Evolutionary conservation across 1,139 yeast species (phyloP).

Genomic region (Kurtzmaniella natalensis): DNA sequence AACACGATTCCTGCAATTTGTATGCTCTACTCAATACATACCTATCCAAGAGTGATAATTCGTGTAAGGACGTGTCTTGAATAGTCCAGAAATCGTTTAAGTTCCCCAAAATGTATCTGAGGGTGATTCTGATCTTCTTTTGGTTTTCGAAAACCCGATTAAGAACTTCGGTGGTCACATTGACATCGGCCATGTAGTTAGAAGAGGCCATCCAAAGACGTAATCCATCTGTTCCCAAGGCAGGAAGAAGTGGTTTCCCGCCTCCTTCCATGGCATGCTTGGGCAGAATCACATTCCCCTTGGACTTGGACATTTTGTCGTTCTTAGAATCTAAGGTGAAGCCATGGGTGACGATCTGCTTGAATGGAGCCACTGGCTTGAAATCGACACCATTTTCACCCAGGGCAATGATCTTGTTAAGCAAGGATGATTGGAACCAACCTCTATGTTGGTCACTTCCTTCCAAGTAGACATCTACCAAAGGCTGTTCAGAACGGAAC

Average conservation of each 20-base stretch:
- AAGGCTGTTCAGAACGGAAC: slow-evolving; percentile 22
- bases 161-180: slow-evolving; percentile 68
- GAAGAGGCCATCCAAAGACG: slow-evolving; percentile 89
- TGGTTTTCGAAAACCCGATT: slow-evolving; percentile 74
- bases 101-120: slow-evolving; percentile 78
- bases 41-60: slow-evolving; percentile 57
- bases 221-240: slow-evolving; percentile 88
- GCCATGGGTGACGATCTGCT: slow-evolving; percentile 83
- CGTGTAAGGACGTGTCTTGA: slow-evolving; percentile 20
- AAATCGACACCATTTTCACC: slow-evolving; percentile 26
- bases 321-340: slow-evolving; percentile 84
- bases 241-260: slow-evolving; percentile 49
- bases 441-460: slow-evolving; percentile 98
- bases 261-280: slow-evolving; percentile 63
- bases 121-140: slow-evolving; percentile 79
- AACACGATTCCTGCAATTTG: slow-evolving; percentile 40
- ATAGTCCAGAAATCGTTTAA: slow-evolving; percentile 32
- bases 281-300: slow-evolving; percentile 81
- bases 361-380: slow-evolving; percentile 64
- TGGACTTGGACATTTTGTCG: slow-evolving; percentile 88
- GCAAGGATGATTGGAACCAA: slow-evolving; percentile 93
- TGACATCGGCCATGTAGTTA: slow-evolving; percentile 78
- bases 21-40: slow-evolving; percentile 55
- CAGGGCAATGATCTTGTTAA: slow-evolving; percentile 65
- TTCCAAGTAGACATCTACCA: slow-evolving; percentile 82